These are phyloP conservation scores for Puccinellia tenuiflora DNA, from an alignment of 176 grass and related monocot species.

Conservation along the genomic window DNA sequence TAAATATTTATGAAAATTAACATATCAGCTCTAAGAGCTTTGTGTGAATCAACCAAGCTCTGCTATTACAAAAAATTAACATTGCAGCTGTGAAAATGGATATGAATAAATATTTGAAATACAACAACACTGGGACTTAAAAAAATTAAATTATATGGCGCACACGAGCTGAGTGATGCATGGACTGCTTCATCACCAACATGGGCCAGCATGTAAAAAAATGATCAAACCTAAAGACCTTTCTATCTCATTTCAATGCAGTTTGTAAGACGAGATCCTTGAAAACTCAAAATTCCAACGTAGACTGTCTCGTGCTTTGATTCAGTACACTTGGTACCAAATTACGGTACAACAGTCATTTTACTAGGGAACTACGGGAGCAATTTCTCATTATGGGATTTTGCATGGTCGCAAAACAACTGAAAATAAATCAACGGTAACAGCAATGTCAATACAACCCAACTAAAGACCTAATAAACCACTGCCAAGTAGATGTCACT, in stretches of 20 bases:
- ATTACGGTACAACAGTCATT: background rate
- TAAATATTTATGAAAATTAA: background rate
- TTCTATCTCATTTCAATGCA: conserved; percentile 5
- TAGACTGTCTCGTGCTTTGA: background rate
- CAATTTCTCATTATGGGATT: background rate
- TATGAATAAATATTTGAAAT: background rate
- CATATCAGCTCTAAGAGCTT: background rate
- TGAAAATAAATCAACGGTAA: background rate
- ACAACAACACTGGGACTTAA: background rate
- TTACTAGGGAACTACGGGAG: background rate
- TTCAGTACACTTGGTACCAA: background rate
- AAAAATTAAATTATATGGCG: background rate
- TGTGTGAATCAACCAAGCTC: background rate
- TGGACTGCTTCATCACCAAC: background rate
- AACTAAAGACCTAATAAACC: conserved; percentile 1
- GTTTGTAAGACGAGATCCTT: conserved; percentile 3
- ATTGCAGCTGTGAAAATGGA: background rate
- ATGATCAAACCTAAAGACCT: background rate
- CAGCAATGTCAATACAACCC: conserved; percentile 1
- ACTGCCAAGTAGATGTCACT: background rate
- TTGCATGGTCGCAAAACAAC: background rate
- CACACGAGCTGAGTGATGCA: background rate
- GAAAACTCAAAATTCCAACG: conserved; percentile 4
- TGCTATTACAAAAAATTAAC: background rate
- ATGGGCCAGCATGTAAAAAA: background rate